phyloP scores from a whole-genome alignment of 352 stramenopile genomes.

The Phytophthora brassicae region DNA sequence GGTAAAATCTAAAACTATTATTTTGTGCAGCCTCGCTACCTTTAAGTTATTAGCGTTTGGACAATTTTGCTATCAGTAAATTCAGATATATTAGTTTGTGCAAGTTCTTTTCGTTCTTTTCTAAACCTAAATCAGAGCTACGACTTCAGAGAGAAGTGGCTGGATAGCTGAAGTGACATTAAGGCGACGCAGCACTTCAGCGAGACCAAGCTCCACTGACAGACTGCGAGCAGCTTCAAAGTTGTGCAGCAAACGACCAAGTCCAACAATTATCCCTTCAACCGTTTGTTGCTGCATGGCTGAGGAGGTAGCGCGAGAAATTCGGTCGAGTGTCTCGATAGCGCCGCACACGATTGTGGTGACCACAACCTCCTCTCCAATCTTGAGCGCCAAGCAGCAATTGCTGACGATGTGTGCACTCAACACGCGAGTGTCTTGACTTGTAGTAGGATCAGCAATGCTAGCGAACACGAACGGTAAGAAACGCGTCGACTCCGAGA shows the following conservation, averaged over 20 bases:
- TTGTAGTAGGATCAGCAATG: slow-evolving; percentile 41
- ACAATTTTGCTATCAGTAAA: no score
- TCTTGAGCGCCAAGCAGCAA: slow-evolving; percentile 62
- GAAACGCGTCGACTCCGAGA: slow-evolving; percentile 46
- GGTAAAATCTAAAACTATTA: no score
- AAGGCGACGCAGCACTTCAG: slow-evolving; percentile 62
- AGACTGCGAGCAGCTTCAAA: slow-evolving; percentile 62
- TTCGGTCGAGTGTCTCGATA: slow-evolving; percentile 65
- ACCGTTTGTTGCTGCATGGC: slow-evolving; percentile 48
- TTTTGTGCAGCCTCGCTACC: no score
- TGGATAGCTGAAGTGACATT: slow-evolving; percentile 49
- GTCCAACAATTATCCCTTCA: slow-evolving; percentile 61
- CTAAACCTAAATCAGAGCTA: slow-evolving; percentile 62
- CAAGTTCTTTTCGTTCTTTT: no score
- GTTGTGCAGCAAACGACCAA: slow-evolving; percentile 64
- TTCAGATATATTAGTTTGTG: no score
- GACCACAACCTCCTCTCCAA: slow-evolving; percentile 71
- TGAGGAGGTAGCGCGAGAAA: slow-evolving; percentile 38
- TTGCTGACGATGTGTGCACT: slow-evolving; percentile 70
- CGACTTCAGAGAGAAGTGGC: slow-evolving; percentile 59
- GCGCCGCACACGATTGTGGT: slow-evolving; percentile 72
- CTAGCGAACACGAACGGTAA: slow-evolving; percentile 69
- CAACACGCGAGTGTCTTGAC: slow-evolving; percentile 51
- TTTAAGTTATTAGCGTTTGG: no score
- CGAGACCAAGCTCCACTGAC: slow-evolving; percentile 62